Conservation (phyloP, 2,329 filamentous ascomycete species). For the Epichloe glyceriae region DNA sequence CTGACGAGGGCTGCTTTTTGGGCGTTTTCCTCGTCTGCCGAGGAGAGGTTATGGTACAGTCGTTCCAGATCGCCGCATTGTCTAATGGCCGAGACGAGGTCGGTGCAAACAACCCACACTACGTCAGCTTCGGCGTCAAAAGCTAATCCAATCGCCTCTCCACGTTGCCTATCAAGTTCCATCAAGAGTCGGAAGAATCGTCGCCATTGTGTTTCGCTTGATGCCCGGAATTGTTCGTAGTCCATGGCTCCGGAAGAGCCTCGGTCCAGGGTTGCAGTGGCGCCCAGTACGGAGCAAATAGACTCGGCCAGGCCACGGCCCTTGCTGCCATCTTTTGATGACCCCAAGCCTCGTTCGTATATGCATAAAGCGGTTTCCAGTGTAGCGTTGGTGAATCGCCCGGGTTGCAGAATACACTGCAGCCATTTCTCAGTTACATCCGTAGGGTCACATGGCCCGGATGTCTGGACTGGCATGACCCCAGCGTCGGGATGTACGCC, state of each 20-base stretch:
- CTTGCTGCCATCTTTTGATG: conserved; percentile 23
- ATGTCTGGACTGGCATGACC: conserved; percentile 38
- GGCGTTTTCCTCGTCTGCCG: conserved; percentile 38
- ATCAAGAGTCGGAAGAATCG: conserved; percentile 76
- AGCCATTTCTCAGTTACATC: conserved; percentile 79
- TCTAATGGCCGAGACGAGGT: conserved; percentile 66
- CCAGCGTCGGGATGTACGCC: conserved; percentile 50
- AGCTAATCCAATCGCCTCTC: conserved; percentile 66
- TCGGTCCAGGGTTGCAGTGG: conserved; percentile 53
- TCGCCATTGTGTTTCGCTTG: conserved; percentile 75
- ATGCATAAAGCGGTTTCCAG: conserved; percentile 74
- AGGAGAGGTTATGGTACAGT: conserved; percentile 53
- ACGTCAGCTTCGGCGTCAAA: conserved; percentile 59
- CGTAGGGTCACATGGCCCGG: conserved; percentile 50
- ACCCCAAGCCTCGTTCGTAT: conserved; percentile 53
- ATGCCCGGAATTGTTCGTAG: conserved; percentile 59
- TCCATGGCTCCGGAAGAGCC: conserved; percentile 53
- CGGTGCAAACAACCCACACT: conserved; percentile 75
- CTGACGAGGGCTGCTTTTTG: conserved; percentile 50
- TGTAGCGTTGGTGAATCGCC: conserved; percentile 65
- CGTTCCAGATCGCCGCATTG: conserved; percentile 68
- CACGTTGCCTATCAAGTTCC: conserved; percentile 75
- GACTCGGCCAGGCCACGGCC: conserved; percentile 58
- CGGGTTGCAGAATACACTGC: conserved; percentile 68
- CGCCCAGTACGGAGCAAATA: conserved; percentile 58